Base-by-base conservation (phyloP, 352 stramenopile genomes). In the Phytophthora citrophthora region DNA sequence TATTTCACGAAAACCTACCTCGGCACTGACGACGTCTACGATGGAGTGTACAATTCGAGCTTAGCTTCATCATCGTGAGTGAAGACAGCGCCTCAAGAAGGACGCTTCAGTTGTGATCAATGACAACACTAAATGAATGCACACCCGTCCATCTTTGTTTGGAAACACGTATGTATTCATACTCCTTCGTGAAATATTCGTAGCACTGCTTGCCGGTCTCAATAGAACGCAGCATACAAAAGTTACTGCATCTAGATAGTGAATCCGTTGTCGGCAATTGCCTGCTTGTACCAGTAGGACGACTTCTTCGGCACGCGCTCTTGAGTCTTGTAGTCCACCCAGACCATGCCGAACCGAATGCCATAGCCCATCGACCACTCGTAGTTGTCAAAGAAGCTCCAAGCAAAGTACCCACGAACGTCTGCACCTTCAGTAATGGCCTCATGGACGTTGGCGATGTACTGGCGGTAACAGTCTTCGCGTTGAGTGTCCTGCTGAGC, bases 361-460 rank as follows among this genome's bases (percentile, higher is more conserved):
- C 45, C 45, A 47, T 80, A 86, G 24, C 74, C 72, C 27, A 65
- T 66, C 9, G 89, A 75, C 93, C 93, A 98, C 68, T 98, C 92
- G 68, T 96, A 97, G 51, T 97, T 98, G 72, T 97, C 89, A 54
- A 97, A 83, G 24, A 98, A 81, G 48, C 73, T 90, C 91, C 91
- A 97, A 13, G 83, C 85, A 81, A 94, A 97, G 66, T 97, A 97
- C 5, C 84, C 88, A 40, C 73, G 76, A 2, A 88, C 78, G 52
- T 88, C 74, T 4, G 73, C 76, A 46, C 76, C 76, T 20, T 85
- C 51, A 15, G 65, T 51, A 45, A 63, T 51, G 88, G 57, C 53
- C 29, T 63, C 52, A 31, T 76, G 61, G 27, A 95, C 92, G 45
- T 76, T 77, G 27, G 73, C 64, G 48, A 97, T 79, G 74, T 97